Evolutionary conservation across 2,329 filamentous ascomycete species (phyloP).

Genomic region (Esteya vermicola): DNA sequence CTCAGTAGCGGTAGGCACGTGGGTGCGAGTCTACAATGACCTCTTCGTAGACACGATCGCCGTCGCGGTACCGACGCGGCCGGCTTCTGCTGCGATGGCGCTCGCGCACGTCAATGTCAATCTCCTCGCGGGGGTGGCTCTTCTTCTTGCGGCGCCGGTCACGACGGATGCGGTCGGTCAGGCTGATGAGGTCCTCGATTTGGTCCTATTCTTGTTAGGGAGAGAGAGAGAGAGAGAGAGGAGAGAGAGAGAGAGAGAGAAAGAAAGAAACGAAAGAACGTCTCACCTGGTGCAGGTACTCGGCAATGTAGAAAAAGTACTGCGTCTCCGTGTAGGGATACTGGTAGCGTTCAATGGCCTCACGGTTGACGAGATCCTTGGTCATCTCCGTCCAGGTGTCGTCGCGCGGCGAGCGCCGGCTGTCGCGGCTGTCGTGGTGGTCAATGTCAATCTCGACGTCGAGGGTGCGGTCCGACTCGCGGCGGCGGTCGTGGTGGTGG

Average conservation of each 20-base stretch:
- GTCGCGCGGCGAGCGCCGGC: constrained; percentile 27
- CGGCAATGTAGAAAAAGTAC: constrained; percentile 81
- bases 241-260: not conserved
- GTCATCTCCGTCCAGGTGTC: constrained; percentile 95
- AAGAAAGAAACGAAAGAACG: not conserved
- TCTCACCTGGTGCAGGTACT: constrained; percentile 79
- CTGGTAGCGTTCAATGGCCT: constrained; percentile 71
- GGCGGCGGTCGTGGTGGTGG: constrained; percentile 18
- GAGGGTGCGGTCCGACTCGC: constrained; percentile 21
- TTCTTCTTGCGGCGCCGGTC: constrained; percentile 42
- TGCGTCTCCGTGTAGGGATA: constrained; percentile 89
- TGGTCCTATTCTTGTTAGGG: constrained; percentile 52
- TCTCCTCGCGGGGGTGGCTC: constrained; percentile 17
- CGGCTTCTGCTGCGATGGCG: constrained; percentile 17
- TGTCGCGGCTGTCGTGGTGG: constrained; percentile 36
- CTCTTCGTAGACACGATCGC: constrained; percentile 55
- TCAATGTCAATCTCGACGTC: constrained; percentile 39
- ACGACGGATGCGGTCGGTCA: constrained; percentile 70
- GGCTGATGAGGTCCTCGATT: constrained; percentile 66
- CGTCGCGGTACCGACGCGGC: constrained; percentile 26
- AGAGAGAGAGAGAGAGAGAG: not conserved
- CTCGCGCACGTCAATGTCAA: constrained; percentile 29
- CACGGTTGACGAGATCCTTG: constrained; percentile 74
- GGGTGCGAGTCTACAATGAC: constrained; percentile 42
- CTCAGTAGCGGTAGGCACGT: constrained; percentile 1